Percentiles rank a stretch among this genome's conserved stretches.
Evolutionary conservation across 2,329 filamentous ascomycete genomes (phyloP).

Genomic region (Sporothrix phasma): DNA sequence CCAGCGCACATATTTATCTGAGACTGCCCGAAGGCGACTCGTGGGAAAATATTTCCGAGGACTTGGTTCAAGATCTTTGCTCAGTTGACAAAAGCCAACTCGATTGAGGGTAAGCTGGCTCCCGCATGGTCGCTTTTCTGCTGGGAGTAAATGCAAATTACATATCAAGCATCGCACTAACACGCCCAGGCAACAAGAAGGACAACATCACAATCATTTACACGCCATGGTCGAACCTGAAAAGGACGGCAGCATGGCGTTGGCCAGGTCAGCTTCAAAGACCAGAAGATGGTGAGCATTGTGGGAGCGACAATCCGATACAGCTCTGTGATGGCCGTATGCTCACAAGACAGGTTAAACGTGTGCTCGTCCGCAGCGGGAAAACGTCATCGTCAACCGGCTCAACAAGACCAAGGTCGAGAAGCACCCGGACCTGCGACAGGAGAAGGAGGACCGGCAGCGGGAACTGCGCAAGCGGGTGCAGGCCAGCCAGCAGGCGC

Average conservation of each 20-base stretch:
- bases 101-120: conserved; percentile 65
- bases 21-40: conserved; percentile 66
- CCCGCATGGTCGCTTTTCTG: neutral
- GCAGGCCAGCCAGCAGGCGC: conserved; percentile 47
- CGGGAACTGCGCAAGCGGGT: conserved; percentile 65
- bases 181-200: conserved; percentile 76
- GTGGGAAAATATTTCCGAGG: conserved; percentile 73
- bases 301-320: neutral
- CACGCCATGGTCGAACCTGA: conserved; percentile 89
- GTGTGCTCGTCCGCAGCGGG: conserved; percentile 66
- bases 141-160: too few relatives aligned
- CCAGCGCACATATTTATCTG: conserved; percentile 92
- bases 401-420: conserved; percentile 94
- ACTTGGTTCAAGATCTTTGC: conserved; percentile 76
- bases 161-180: neutral
- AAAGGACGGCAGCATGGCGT: conserved; percentile 94
- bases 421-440: conserved; percentile 70
- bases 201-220: conserved; percentile 96
- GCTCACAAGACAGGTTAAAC: conserved; percentile 51
- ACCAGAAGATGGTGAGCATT: conserved; percentile 55
- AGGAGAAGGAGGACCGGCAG: conserved; percentile 69
- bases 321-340: neutral
- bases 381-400: conserved; percentile 91
- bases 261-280: conserved; percentile 91
- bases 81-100: conserved; percentile 98